Conservation (phyloP, 208 protist genomes). For the Trypanosoma caninum region DNA sequence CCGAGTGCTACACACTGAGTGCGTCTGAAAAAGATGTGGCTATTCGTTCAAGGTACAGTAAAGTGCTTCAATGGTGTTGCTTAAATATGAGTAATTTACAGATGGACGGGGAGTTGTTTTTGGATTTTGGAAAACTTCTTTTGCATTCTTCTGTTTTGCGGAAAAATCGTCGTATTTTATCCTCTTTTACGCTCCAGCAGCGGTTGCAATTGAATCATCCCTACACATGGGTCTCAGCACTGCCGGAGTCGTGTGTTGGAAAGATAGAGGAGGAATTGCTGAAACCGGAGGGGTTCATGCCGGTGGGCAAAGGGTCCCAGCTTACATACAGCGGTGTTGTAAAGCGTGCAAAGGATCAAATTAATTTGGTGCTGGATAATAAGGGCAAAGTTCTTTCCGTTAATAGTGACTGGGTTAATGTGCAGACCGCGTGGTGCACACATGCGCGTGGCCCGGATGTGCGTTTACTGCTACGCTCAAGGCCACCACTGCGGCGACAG, state of each 20-base stretch:
- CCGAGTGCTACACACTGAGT: slow-evolving; percentile 87
- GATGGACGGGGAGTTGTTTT: slow-evolving; percentile 85
- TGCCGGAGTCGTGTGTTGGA: slow-evolving; percentile 51
- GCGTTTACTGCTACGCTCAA: slow-evolving; percentile 68
- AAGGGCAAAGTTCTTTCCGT: slow-evolving; percentile 58
- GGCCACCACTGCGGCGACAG: slow-evolving; percentile 46
- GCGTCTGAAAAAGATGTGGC: slow-evolving; percentile 59
- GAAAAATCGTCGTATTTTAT: slow-evolving; percentile 59
- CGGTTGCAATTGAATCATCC: slow-evolving; percentile 79
- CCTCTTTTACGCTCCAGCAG: slow-evolving; percentile 86
- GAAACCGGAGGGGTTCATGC: slow-evolving; percentile 50
- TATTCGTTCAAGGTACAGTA: slow-evolving; percentile 76
- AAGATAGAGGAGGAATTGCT: slow-evolving; percentile 49
- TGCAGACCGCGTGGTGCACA: slow-evolving; percentile 81
- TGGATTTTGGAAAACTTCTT: slow-evolving; percentile 81
- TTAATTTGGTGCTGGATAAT: slow-evolving; percentile 59
- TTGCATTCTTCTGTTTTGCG: slow-evolving; percentile 35
- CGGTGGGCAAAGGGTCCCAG: slow-evolving; percentile 25
- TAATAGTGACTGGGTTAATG: slow-evolving; percentile 66
- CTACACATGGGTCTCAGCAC: slow-evolving; percentile 75
- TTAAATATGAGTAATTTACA: slow-evolving; percentile 90
- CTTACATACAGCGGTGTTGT: slow-evolving; percentile 80
- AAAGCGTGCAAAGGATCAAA: slow-evolving; percentile 67
- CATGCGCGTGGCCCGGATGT: slow-evolving; percentile 59
- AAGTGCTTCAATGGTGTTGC: slow-evolving; percentile 90